Conservation (phyloP, 257 asterid genomes). For the Nicotiana attenuata region DNA sequence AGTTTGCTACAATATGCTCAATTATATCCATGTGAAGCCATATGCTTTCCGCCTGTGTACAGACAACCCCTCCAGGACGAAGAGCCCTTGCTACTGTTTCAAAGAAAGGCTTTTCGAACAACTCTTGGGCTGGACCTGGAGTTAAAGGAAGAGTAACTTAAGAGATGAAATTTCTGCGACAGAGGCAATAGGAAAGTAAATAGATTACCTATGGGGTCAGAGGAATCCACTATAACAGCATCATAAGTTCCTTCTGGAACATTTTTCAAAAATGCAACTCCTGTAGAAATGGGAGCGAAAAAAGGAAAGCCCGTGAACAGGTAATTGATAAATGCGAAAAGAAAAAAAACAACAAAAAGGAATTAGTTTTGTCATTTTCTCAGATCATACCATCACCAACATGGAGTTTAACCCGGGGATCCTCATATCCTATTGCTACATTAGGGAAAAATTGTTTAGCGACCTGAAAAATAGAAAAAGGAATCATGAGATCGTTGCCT, state of each 20-base stretch:
- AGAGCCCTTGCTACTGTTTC: slow-evolving; percentile 78
- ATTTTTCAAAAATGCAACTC: slow-evolving; percentile 88
- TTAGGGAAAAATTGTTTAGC: slow-evolving; percentile 76
- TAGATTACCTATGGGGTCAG: slow-evolving; percentile 79
- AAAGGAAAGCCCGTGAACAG: background rate
- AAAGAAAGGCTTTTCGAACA: slow-evolving; percentile 94
- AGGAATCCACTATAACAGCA: slow-evolving; percentile 87
- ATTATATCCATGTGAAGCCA: slow-evolving; percentile 99
- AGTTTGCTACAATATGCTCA: slow-evolving; percentile 70
- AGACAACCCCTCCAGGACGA: slow-evolving; percentile 90
- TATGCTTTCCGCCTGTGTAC: slow-evolving; percentile 98
- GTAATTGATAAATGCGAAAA: background rate
- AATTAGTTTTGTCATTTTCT: background rate
- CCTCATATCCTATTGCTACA: slow-evolving; percentile 85
- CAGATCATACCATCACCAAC: slow-evolving; percentile 73
- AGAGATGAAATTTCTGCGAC: background rate
- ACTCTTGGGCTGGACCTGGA: slow-evolving; percentile 91
- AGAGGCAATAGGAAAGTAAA: background rate
- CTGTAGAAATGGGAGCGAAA: slow-evolving; percentile 28
- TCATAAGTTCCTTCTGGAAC: slow-evolving; percentile 90
- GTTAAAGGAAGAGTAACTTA: background rate
- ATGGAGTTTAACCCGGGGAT: slow-evolving; percentile 83
- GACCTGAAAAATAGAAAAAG: slow-evolving; percentile 40
- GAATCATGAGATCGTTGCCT: background rate
- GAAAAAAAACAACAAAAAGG: background rate